A percentile compares a stretch with the other conserved stretches of the same genome.
Evolutionary conservation across 345 rosid genomes (phyloP).

Genomic region (Cardamine resedifolia): DNA sequence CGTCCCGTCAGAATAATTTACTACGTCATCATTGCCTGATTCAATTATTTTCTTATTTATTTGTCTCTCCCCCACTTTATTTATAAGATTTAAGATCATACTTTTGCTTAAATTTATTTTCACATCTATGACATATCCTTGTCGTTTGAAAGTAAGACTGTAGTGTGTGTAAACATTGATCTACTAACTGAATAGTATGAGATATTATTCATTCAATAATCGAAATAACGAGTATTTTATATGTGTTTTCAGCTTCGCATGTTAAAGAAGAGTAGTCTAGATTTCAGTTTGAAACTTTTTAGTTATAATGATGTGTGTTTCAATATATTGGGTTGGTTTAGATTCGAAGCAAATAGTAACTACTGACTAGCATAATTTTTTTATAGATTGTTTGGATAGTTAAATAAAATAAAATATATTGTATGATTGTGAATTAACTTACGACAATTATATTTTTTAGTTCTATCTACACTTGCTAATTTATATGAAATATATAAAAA

Average conservation of each 20-base stretch:
- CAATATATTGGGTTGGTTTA: no score
- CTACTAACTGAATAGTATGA: not conserved
- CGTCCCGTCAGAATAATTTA: constrained; percentile 17
- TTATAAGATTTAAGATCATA: constrained; percentile 22
- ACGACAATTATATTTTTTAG: no score
- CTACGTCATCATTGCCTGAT: constrained; percentile 14
- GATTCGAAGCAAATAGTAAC: no score
- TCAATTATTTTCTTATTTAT: constrained; percentile 34
- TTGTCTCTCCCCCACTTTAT: constrained; percentile 20
- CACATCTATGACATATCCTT: constrained; percentile 6
- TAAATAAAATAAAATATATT: no score
- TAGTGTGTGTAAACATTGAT: constrained; percentile 3
- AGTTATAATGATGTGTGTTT: no score
- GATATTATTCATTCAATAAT: not conserved
- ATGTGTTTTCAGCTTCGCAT: not conserved
- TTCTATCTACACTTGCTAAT: no score
- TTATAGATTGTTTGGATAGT: no score
- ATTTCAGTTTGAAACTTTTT: no score
- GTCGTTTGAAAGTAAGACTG: not conserved
- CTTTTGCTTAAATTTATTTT: constrained; percentile 1
- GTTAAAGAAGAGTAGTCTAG: not conserved
- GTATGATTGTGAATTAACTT: no score
- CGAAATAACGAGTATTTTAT: not conserved
- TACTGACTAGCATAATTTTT: no score
- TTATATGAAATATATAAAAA: not conserved